These are phyloP conservation scores for Epichloe gansuensis DNA, from an alignment of 2,329 filamentous ascomycete species.

Conservation along the genomic window DNA sequence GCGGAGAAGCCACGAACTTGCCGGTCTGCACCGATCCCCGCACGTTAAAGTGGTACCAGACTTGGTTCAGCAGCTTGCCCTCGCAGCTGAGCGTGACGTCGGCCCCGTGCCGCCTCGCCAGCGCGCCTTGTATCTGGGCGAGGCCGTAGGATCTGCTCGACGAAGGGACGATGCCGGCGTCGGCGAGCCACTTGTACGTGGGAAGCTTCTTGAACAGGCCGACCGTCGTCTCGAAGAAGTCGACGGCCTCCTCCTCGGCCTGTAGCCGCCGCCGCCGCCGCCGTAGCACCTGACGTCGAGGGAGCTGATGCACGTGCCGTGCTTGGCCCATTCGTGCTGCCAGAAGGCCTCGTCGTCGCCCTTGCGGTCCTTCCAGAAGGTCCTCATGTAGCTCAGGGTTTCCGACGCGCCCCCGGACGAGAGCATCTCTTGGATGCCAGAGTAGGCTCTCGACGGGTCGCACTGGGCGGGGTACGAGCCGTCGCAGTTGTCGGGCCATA, in stretches of 20 bases:
- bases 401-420: slow-evolving; percentile 34
- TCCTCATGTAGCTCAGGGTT: slow-evolving; percentile 52
- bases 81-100: slow-evolving; percentile 46
- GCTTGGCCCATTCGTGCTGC: slow-evolving; percentile 65
- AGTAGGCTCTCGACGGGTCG: slow-evolving; percentile 47
- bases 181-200: slow-evolving; percentile 48
- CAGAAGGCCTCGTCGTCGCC: slow-evolving; percentile 54
- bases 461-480: slow-evolving; percentile 57
- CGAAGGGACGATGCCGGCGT: slow-evolving; percentile 46
- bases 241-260: slow-evolving; percentile 50
- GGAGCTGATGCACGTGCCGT: slow-evolving; percentile 59
- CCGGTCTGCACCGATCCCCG: slow-evolving; percentile 45
- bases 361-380: slow-evolving; percentile 58
- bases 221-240: slow-evolving; percentile 55
- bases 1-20: slow-evolving; percentile 42
- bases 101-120: slow-evolving; percentile 39
- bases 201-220: slow-evolving; percentile 54
- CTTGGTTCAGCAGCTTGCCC: slow-evolving; percentile 32
- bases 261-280: slow-evolving; percentile 31
- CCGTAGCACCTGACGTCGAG: slow-evolving; percentile 54
- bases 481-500: slow-evolving; percentile 56
- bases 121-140: slow-evolving; percentile 42
- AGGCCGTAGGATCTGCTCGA: slow-evolving; percentile 44
- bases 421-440: slow-evolving; percentile 52
- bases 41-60: slow-evolving; percentile 53